A percentile compares a stretch with the other conserved stretches of the same genome.
phyloP scores from a whole-genome alignment of 768 basidiomycete genomes.

The Tulasnella sp. region DNA sequence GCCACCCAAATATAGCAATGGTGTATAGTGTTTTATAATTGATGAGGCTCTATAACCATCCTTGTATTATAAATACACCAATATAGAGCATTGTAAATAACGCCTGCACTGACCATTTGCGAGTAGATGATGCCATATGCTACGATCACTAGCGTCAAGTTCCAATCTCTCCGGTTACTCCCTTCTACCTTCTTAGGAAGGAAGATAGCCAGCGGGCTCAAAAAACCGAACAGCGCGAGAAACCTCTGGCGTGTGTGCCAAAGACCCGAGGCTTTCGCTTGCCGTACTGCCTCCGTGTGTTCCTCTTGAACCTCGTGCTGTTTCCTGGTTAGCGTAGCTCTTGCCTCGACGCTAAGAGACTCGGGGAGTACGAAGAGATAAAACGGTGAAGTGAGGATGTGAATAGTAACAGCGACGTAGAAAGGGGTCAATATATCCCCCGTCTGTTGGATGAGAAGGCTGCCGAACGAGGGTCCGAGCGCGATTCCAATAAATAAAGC shows the following conservation, averaged over 20 bases:
- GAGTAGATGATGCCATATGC: constrained; percentile 40
- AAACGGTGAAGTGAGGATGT: constrained; percentile 40
- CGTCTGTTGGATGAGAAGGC: constrained; percentile 49
- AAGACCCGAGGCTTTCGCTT: constrained; percentile 9
- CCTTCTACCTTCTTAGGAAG: constrained; percentile 32
- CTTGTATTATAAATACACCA: neutral
- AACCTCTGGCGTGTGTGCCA: constrained; percentile 29
- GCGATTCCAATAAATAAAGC: constrained; percentile 65
- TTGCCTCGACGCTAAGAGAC: constrained; percentile 50
- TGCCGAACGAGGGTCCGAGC: constrained; percentile 64
- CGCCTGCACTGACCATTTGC: constrained; percentile 34
- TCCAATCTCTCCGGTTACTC: constrained; percentile 48
- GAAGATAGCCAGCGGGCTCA: constrained; percentile 62
- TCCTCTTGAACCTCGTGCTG: neutral
- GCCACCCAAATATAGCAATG: constrained; percentile 52
- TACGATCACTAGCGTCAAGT: constrained; percentile 44
- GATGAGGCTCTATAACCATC: constrained; percentile 40
- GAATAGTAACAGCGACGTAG: constrained; percentile 47
- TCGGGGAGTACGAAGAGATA: constrained; percentile 63
- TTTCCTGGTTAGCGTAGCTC: constrained; percentile 30
- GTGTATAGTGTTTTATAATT: constrained; percentile 57
- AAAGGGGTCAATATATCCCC: constrained; percentile 53
- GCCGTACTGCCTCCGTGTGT: neutral
- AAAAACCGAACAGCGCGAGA: constrained; percentile 45
- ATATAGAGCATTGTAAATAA: neutral